These are phyloP conservation scores for Lachnellula arida DNA, from an alignment of 2,329 filamentous ascomycete species.

Conservation along the genomic window DNA sequence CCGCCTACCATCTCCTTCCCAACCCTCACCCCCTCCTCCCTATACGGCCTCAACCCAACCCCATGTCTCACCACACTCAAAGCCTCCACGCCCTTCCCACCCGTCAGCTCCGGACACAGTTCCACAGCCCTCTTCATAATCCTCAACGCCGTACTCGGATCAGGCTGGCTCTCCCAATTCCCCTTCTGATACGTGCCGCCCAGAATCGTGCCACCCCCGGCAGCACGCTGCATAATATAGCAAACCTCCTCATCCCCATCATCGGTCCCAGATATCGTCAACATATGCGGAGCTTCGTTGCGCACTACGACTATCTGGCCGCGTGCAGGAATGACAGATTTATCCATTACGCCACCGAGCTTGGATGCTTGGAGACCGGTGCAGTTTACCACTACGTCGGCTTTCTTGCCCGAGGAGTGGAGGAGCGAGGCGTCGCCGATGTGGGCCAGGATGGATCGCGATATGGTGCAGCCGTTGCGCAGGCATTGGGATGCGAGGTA, in stretches of 20 bases:
- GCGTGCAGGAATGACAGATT: slow-evolving; percentile 66
- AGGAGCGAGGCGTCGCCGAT: slow-evolving; percentile 62
- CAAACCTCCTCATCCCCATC: slow-evolving; percentile 58
- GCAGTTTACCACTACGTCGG: slow-evolving; percentile 75
- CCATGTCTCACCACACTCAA: slow-evolving; percentile 62
- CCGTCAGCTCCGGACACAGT: slow-evolving; percentile 49
- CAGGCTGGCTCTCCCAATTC: slow-evolving; percentile 59
- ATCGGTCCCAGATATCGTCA: slow-evolving; percentile 55
- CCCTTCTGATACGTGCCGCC: slow-evolving; percentile 63
- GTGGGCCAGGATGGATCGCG: slow-evolving; percentile 61
- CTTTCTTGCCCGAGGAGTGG: slow-evolving; percentile 52
- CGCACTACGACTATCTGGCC: slow-evolving; percentile 71
- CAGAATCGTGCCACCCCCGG: slow-evolving; percentile 61
- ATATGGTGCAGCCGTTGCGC: slow-evolving; percentile 64
- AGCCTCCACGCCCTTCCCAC: slow-evolving; percentile 54
- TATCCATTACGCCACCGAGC: slow-evolving; percentile 78
- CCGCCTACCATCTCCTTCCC: slow-evolving; percentile 56
- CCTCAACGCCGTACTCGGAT: slow-evolving; percentile 56
- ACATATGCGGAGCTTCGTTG: slow-evolving; percentile 59
- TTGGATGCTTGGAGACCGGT: slow-evolving; percentile 71
- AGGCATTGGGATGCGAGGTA: slow-evolving; percentile 81
- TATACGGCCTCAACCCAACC: slow-evolving; percentile 60
- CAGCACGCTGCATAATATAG: slow-evolving; percentile 67
- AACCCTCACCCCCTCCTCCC: slow-evolving; percentile 55
- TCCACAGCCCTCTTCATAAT: slow-evolving; percentile 63